Evolutionary conservation across 768 basidiomycete genomes (phyloP).

Genomic region (Hypholoma sublateritium): DNA sequence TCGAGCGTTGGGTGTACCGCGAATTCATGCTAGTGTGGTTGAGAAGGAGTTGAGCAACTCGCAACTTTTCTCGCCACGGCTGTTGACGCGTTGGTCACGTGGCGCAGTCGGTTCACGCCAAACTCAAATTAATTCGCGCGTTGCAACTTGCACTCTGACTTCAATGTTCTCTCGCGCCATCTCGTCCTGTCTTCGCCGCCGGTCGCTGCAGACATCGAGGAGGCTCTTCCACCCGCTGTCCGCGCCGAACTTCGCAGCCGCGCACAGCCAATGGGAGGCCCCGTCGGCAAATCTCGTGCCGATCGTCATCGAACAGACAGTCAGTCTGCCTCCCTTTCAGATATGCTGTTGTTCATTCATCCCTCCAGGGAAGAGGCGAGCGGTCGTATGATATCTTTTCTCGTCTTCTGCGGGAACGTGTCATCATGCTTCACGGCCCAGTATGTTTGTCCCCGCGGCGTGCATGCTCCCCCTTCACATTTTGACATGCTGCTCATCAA

Average conservation of each 20-base stretch:
- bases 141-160: slow-evolving; percentile 4
- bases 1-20: slow-evolving; percentile 47
- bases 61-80: slow-evolving; percentile 14
- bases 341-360: slow-evolving; percentile 2
- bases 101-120: slow-evolving; percentile 11
- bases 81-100: slow-evolving; percentile 40
- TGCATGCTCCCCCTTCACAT: not conserved
- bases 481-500: not conserved
- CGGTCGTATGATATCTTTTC: slow-evolving; percentile 97
- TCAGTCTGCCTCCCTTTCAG: slow-evolving; percentile 27
- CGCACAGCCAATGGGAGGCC: slow-evolving; percentile 33
- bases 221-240: slow-evolving; percentile 58
- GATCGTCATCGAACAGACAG: slow-evolving; percentile 92
- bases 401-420: slow-evolving; percentile 86
- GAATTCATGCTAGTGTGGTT: slow-evolving; percentile 8
- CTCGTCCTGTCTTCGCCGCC: slow-evolving; percentile 18
- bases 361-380: slow-evolving; percentile 73
- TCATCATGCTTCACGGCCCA: slow-evolving; percentile 93
- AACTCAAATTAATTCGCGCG: not conserved
- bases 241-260: slow-evolving; percentile 34
- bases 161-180: slow-evolving; percentile 28
- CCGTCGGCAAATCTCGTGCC: slow-evolving; percentile 74
- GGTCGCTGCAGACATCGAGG: slow-evolving; percentile 15
- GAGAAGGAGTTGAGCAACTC: not conserved
- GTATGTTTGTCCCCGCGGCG: slow-evolving; percentile 43